Percentiles rank a stretch among this genome's conserved stretches.
phyloP scores from a whole-genome alignment of 768 basidiomycete species.

The Lactifluus pinguis region DNA sequence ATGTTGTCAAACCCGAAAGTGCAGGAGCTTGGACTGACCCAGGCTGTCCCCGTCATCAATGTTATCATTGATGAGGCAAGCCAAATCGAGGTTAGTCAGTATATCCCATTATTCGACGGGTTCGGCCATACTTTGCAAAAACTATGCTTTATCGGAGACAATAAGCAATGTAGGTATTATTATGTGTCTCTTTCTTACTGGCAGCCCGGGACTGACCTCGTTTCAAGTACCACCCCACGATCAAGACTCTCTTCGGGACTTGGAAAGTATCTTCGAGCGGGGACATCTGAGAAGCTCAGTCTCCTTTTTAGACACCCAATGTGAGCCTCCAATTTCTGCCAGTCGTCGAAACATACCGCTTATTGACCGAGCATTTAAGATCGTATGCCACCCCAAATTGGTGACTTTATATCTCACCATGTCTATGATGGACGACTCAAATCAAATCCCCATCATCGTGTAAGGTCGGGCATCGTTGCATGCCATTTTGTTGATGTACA shows the following conservation, averaged over 20 bases:
- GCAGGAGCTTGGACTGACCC: slow-evolving; percentile 19
- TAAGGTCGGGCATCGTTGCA: slow-evolving; percentile 36
- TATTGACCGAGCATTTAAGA: slow-evolving; percentile 35
- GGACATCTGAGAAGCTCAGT: slow-evolving; percentile 41
- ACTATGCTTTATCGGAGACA: slow-evolving; percentile 35
- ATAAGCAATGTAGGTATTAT: slow-evolving; percentile 31
- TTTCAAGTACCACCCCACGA: slow-evolving; percentile 70
- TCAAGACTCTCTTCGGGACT: slow-evolving; percentile 51
- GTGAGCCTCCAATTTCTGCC: slow-evolving; percentile 31
- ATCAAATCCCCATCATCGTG: slow-evolving; percentile 42
- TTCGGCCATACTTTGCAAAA: slow-evolving; percentile 26
- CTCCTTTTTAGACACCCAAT: slow-evolving; percentile 64
- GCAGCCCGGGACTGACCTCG: background rate
- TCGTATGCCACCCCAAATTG: slow-evolving; percentile 78
- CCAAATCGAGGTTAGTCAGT: slow-evolving; percentile 25
- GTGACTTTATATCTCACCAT: slow-evolving; percentile 55
- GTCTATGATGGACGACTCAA: slow-evolving; percentile 56
- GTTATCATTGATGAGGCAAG: slow-evolving; percentile 31
- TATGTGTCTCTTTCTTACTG: background rate
- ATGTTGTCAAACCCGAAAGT: slow-evolving; percentile 49
- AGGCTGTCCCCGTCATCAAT: slow-evolving; percentile 23
- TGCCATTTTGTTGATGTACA: slow-evolving; percentile 59
- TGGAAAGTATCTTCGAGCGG: slow-evolving; percentile 77
- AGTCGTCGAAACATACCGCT: slow-evolving; percentile 1
- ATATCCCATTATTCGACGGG: slow-evolving; percentile 24